phyloP scores from a whole-genome alignment of 2,329 filamentous ascomycete genomes.

The Amesomyces nigricolor region DNA sequence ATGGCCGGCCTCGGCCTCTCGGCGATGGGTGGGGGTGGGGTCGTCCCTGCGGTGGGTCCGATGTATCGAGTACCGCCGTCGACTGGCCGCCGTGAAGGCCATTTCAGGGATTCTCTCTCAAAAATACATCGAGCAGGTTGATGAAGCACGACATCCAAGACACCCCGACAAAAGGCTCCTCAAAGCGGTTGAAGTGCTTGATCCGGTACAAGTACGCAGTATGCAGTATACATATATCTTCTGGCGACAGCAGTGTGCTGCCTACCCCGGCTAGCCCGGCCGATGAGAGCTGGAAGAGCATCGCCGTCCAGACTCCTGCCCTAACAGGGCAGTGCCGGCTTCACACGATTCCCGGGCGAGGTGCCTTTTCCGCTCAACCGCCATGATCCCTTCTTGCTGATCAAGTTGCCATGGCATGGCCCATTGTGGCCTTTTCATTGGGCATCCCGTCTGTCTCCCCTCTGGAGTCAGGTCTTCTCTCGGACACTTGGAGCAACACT shows the following conservation, averaged over 20 bases:
- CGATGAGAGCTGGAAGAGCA: no score
- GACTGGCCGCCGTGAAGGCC: neutral
- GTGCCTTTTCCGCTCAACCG: neutral
- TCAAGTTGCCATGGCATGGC: conserved; percentile 12
- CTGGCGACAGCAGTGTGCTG: no score
- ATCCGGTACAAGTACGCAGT: no score
- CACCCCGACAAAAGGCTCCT: neutral
- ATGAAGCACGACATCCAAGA: conserved; percentile 7
- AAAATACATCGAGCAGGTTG: neutral
- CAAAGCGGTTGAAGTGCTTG: neutral
- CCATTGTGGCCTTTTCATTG: neutral
- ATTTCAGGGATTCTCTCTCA: no score
- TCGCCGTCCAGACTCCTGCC: no score
- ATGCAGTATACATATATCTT: no score
- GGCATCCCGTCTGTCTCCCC: neutral
- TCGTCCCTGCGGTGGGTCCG: conserved; percentile 2
- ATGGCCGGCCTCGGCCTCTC: conserved; percentile 14
- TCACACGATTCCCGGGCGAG: neutral
- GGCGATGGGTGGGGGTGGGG: conserved; percentile 20
- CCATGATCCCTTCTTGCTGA: neutral
- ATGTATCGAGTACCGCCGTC: neutral
- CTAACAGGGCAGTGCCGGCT: no score
- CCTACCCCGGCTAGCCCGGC: no score
- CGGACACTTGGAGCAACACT: no score
- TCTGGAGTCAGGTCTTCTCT: neutral